These are phyloP conservation scores for Antrodiella citrinella DNA, from an alignment of 768 basidiomycete genomes.

Conservation along the genomic window DNA sequence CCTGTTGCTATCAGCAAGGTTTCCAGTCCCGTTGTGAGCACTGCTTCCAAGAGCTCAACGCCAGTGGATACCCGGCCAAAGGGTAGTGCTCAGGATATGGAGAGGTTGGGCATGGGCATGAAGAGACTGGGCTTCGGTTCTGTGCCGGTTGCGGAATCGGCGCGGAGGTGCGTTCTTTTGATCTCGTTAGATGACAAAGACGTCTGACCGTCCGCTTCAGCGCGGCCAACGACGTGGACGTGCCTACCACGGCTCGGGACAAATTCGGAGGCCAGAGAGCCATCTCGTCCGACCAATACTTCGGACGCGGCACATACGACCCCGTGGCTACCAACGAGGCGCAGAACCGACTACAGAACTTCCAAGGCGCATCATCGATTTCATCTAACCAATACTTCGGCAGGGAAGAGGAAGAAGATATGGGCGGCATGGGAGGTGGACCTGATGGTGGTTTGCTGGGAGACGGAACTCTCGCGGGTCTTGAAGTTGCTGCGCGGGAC, in stretches of 20 bases:
- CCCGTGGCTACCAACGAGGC: constrained; percentile 64
- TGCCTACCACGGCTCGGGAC: constrained; percentile 76
- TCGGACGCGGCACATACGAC: constrained; percentile 85
- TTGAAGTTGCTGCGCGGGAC: constrained; percentile 66
- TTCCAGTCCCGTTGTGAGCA: constrained; percentile 18
- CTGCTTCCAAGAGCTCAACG: constrained; percentile 20
- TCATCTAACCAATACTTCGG: constrained; percentile 97
- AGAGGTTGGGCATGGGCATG: constrained; percentile 61
- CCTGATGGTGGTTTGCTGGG: constrained; percentile 49
- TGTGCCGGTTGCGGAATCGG: constrained; percentile 55
- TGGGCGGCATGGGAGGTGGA: constrained; percentile 26
- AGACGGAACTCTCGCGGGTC: constrained; percentile 41
- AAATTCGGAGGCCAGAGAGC: constrained; percentile 91
- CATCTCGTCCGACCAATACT: constrained; percentile 98
- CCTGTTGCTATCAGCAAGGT: constrained; percentile 15
- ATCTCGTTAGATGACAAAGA: not conserved
- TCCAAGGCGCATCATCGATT: constrained; percentile 89
- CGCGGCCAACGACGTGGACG: constrained; percentile 38
- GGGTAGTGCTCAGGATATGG: constrained; percentile 41
- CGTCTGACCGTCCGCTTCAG: constrained; percentile 4
- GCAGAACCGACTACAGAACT: constrained; percentile 69
- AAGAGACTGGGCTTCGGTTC: constrained; percentile 79
- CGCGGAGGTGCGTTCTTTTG: constrained; percentile 32
- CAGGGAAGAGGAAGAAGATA: constrained; percentile 69
- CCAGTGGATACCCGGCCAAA: constrained; percentile 24